These are phyloP conservation scores for Crepidotus sp. DNA, from an alignment of 1,284 basidiomycete species.

Conservation along the genomic window DNA sequence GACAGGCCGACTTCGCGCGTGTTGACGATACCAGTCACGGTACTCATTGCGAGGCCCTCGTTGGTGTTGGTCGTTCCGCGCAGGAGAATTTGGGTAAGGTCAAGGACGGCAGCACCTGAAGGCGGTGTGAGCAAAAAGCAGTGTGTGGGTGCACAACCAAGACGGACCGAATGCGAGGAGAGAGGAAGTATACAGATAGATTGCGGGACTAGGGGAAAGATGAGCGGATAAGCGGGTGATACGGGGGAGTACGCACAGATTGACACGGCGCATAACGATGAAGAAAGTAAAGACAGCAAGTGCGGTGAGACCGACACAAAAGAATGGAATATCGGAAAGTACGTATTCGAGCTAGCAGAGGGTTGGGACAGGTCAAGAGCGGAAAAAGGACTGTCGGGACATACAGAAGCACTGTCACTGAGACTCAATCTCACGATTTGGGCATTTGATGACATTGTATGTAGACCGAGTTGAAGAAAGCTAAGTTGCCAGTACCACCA, in stretches of 20 bases:
- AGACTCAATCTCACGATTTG: conserved; percentile 17
- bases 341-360: conserved; percentile 45
- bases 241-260: conserved; percentile 37
- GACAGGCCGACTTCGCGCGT: conserved; percentile 53
- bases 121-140: not conserved
- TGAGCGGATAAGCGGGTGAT: not conserved
- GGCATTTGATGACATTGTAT: conserved; percentile 5
- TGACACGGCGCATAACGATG: conserved; percentile 46
- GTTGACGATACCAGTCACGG: conserved; percentile 36
- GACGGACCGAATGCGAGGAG: conserved; percentile 41
- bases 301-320: conserved; percentile 56
- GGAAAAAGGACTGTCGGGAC: conserved; percentile 11
- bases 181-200: conserved; percentile 48
- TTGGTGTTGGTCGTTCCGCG: conserved; percentile 26
- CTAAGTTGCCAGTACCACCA: conserved; percentile 16
- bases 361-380: not conserved
- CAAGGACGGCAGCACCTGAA: conserved; percentile 46
- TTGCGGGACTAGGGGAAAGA: conserved; percentile 33
- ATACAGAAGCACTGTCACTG: conserved; percentile 22
- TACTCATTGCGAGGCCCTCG: conserved; percentile 22
- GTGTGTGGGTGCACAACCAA: not conserved
- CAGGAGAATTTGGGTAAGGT: conserved; percentile 49
- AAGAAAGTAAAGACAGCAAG: conserved; percentile 59
- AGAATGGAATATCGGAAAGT: conserved; percentile 59
- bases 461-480: conserved; percentile 1